A percentile compares a stretch with the other conserved stretches of the same genome.
phyloP scores from a whole-genome alignment of 2,329 filamentous ascomycete genomes.

The Monosporascus sp. region DNA sequence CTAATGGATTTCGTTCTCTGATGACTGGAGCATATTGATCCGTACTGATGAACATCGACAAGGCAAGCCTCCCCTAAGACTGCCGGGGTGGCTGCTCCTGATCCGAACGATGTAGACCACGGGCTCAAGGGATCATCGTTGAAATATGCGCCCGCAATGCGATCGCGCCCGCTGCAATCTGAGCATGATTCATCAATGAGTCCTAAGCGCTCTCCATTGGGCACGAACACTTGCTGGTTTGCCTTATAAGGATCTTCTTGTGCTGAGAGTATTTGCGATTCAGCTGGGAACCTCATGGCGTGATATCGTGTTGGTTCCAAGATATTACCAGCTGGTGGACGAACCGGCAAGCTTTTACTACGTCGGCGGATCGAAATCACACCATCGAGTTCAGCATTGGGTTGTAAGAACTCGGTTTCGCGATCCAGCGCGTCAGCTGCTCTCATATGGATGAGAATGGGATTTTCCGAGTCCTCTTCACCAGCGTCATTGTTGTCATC shows the following conservation, averaged over 20 bases:
- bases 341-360: constrained; percentile 46
- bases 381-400: constrained; percentile 42
- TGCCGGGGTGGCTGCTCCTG: constrained; percentile 19
- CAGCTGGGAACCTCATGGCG: constrained; percentile 28
- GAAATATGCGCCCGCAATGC: neutral
- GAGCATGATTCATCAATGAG: neutral
- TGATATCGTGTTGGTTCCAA: constrained; percentile 42
- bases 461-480: constrained; percentile 33
- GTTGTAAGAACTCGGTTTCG: constrained; percentile 50
- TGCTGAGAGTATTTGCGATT: neutral
- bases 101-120: constrained; percentile 12
- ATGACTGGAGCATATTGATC: constrained; percentile 3
- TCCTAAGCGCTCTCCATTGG: neutral
- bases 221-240: neutral
- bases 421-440: constrained; percentile 53
- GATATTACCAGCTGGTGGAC: constrained; percentile 36
- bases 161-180: neutral
- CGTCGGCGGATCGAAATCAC: constrained; percentile 34
- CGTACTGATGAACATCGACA: constrained; percentile 18
- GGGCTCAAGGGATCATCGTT: constrained; percentile 12
- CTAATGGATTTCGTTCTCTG: constrained; percentile 20
- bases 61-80: constrained; percentile 21
- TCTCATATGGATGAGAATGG: constrained; percentile 50
- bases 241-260: neutral
- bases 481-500: constrained; percentile 4